Evolutionary conservation across 139 green algal genomes (phyloP).

Genomic region (Mychonastes homosphaera): DNA sequence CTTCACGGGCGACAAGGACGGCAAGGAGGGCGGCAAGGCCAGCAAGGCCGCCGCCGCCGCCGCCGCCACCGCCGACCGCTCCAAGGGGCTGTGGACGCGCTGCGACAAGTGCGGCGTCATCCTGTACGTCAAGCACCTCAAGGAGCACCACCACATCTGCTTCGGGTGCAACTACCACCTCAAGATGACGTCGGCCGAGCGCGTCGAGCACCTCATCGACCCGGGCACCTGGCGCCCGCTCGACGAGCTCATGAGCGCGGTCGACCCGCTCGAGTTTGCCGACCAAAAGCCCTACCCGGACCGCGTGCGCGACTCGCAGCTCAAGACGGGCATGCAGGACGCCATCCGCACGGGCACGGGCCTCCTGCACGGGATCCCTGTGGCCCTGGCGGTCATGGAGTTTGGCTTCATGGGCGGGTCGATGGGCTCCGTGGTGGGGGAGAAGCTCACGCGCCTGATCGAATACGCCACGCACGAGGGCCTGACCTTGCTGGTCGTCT

Average conservation of each 20-base stretch:
- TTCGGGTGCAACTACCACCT: conserved; percentile 67
- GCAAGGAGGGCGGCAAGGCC: conserved; percentile 11
- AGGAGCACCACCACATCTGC: conserved; percentile 68
- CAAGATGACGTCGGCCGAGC: conserved; percentile 57
- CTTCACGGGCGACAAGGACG: too few species aligned
- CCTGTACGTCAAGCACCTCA: conserved; percentile 73
- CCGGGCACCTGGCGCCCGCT: conserved; percentile 54
- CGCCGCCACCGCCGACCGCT: conserved; percentile 35
- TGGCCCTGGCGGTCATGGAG: conserved; percentile 62
- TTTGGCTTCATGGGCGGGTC: conserved; percentile 66
- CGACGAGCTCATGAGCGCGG: conserved; percentile 57
- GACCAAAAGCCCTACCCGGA: conserved; percentile 66
- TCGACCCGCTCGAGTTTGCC: conserved; percentile 61
- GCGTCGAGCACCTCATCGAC: conserved; percentile 64
- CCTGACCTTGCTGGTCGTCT: conserved; percentile 43
- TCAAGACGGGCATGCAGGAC: conserved; percentile 41
- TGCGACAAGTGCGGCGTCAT: conserved; percentile 73
- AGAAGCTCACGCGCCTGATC: conserved; percentile 67
- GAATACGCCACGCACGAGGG: conserved; percentile 60
- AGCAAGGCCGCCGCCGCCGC: too few species aligned
- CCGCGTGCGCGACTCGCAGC: conserved; percentile 55
- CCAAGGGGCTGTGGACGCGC: conserved; percentile 63
- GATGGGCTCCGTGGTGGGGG: conserved; percentile 61
- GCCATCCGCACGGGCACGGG: conserved; percentile 43
- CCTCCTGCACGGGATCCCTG: conserved; percentile 59